Base-by-base conservation (phyloP, 108 stramenopile genomes). In the Nannochloropsis salina region DNA sequence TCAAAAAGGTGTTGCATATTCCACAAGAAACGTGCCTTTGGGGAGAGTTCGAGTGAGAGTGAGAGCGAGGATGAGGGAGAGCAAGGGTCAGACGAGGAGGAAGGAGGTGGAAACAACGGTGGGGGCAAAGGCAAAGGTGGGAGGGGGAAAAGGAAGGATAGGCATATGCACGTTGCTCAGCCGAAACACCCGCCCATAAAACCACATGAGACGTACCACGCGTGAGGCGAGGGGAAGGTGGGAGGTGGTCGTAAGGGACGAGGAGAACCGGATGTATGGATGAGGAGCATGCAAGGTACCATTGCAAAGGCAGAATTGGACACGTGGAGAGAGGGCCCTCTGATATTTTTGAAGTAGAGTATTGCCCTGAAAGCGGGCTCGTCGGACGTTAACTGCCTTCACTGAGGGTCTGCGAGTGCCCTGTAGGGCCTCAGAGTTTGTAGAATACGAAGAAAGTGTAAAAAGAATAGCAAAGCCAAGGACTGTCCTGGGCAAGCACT, bases 1-100 rank as follows among this genome's bases (percentile, higher is more conserved):
- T 93, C 92, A 6, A 97, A 97, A 86, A 87, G 94, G 80, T 97
- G 96, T 84, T 97, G 96, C 86, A 96, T 97, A 80, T 97, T 94
- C 87, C 95, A 95, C 90, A 97, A 97, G 85, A 91, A 94, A 83
- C 84, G 94, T 83, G 90, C 90, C 9, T 97, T 95, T 88, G 95
- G 94, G 18, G 96, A 95, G 44, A 87, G 87, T 40, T 97, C 95
- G 88, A 95, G 93, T 20, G 96, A 95, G 80, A 84, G 84, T 80
- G 87, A 87, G 18, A 85, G 84, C 43, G 87, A 87, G 42, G 74
- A 42, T 40, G 86, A 83, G 11, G 84, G 84, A 9, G 31, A 31
- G 31, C 31, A 31, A 31, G 31, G 31, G 31, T 31, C 31, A 31
- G 82, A 83, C 45, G 82, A 44, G 80, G 47, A 51, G 47, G 15